Percentiles rank a stretch among this genome's conserved stretches.
phyloP scores from a whole-genome alignment of 2,329 filamentous ascomycete species.

The Pseudogymnoascus sp. region DNA sequence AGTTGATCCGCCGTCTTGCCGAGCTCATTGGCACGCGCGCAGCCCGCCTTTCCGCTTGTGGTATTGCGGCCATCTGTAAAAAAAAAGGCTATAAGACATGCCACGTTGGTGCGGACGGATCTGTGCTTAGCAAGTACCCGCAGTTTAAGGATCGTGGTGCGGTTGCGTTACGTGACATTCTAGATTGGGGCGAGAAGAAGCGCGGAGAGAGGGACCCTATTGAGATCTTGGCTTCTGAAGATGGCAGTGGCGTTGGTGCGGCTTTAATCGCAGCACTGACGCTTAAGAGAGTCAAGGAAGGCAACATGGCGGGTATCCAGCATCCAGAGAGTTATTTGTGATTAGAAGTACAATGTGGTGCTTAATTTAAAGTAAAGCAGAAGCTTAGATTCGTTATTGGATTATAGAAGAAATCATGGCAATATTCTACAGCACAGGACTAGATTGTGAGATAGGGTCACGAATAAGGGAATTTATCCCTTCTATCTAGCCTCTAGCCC shows the following conservation, averaged over 20 bases:
- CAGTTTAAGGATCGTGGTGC: constrained; percentile 94
- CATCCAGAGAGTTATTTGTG: constrained; percentile 61
- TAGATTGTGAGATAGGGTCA: too few relatives aligned
- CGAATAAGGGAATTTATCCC: too few relatives aligned
- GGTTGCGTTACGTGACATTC: constrained; percentile 81
- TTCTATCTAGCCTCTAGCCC: too few relatives aligned
- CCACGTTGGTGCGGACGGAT: constrained; percentile 94
- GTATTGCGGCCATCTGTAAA: constrained; percentile 90
- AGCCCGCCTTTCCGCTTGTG: constrained; percentile 86
- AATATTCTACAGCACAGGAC: too few relatives aligned
- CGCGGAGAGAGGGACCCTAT: constrained; percentile 75
- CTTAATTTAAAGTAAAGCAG: too few relatives aligned
- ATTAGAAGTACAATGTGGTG: too few relatives aligned
- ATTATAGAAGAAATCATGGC: too few relatives aligned
- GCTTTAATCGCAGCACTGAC: constrained; percentile 79
- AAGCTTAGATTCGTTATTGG: too few relatives aligned
- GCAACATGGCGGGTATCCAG: constrained; percentile 56
- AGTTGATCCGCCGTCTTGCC: constrained; percentile 81
- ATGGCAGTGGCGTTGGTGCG: constrained; percentile 94
- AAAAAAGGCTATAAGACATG: constrained; percentile 86
- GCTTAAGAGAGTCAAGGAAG: constrained; percentile 54
- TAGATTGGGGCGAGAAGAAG: constrained; percentile 79
- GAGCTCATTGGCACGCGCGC: constrained; percentile 93
- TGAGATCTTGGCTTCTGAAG: constrained; percentile 81
- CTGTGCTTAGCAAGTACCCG: constrained; percentile 98